Evolutionary conservation across 768 basidiomycete species (phyloP).

Genomic region (Asterophora lycoperdoides): DNA sequence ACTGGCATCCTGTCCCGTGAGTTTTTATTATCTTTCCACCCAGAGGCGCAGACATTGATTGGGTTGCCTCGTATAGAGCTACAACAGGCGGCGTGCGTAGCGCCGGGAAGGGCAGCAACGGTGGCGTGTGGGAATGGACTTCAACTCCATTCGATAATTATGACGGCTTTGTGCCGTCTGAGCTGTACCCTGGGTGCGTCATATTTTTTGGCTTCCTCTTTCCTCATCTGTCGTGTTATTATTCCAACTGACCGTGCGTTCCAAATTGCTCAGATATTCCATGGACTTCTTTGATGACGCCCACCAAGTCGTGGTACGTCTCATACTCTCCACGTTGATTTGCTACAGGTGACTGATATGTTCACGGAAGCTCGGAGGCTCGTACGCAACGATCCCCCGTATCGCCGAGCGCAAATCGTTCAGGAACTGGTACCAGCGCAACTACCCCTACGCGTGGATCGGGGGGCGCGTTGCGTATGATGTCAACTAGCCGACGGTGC

Average conservation of each 20-base stretch:
- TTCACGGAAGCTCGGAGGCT: slow-evolving; percentile 73
- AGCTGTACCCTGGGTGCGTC: slow-evolving; percentile 80
- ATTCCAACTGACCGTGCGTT: neutral
- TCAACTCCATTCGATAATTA: slow-evolving; percentile 67
- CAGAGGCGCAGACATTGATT: neutral
- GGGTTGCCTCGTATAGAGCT: slow-evolving; percentile 38
- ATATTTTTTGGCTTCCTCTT: neutral
- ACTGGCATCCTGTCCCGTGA: slow-evolving; percentile 93
- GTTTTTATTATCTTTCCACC: slow-evolving; percentile 25
- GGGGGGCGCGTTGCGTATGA: slow-evolving; percentile 64
- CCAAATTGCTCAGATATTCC: slow-evolving; percentile 50
- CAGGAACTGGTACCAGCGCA: slow-evolving; percentile 90
- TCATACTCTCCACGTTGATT: neutral
- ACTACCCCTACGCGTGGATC: slow-evolving; percentile 87
- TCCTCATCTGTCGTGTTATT: neutral
- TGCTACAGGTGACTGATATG: slow-evolving; percentile 2
- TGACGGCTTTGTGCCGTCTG: slow-evolving; percentile 73
- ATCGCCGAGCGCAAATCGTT: slow-evolving; percentile 71
- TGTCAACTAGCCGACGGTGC: slow-evolving; percentile 37
- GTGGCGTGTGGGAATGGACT: slow-evolving; percentile 99
- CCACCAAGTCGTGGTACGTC: slow-evolving; percentile 83
- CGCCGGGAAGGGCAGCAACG: slow-evolving; percentile 72
- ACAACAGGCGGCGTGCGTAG: slow-evolving; percentile 55
- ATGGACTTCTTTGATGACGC: slow-evolving; percentile 87
- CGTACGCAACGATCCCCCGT: slow-evolving; percentile 80